Evolutionary conservation across 257 asterid species (phyloP), one percentile per base, ranked within the genome.

Genomic region (Nyctanthes arbortristis): DNA sequence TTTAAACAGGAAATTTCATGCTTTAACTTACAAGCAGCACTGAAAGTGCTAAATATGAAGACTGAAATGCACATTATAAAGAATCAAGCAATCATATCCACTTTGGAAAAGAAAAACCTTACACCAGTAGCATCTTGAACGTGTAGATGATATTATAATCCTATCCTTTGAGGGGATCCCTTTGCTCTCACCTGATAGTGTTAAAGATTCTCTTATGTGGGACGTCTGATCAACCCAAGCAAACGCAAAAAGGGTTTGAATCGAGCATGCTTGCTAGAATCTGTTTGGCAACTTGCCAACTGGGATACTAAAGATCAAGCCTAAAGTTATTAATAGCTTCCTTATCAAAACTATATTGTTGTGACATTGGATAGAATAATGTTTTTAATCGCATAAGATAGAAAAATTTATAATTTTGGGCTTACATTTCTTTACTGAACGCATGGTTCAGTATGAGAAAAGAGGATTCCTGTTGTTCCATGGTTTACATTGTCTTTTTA

Each of bases 1-100:
- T 57, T n/a, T n/a, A 75, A 65, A 47, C 37, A 47, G 62, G 35
- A 57, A 28, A 70, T 13, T 58, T 29, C 12, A 65, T 56, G 61
- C 66, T 43, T 33, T 70, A 52, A 66, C 1, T 16, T 45, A 25
- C 2, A 24, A 34, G 45, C 65, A 66, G n/a, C n/a, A n/a, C n/a
- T n/a, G n/a, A n/a, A n/a, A n/a, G n/a, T n/a, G n/a, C n/a, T n/a
- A n/a, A 40, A 43, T 16, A 13, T 43, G 52, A 22, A 43, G 52
- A 43, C n/a, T 20, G 2, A 40, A 14, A 40, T 14, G 18, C 20
- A n/a, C n/a, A 40, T 40, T n/a, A 40, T 40, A 40, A 40, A 40
- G 49, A 40, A 40, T 40, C 52, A 43, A 43, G 52, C 49, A 43
- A 22, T 22, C 22, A 43, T 43, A 3, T 43, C 22, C 54, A 6